These are phyloP conservation scores for Schizopora paradoxa DNA, from an alignment of 1,284 basidiomycete species.

Conservation along the genomic window DNA sequence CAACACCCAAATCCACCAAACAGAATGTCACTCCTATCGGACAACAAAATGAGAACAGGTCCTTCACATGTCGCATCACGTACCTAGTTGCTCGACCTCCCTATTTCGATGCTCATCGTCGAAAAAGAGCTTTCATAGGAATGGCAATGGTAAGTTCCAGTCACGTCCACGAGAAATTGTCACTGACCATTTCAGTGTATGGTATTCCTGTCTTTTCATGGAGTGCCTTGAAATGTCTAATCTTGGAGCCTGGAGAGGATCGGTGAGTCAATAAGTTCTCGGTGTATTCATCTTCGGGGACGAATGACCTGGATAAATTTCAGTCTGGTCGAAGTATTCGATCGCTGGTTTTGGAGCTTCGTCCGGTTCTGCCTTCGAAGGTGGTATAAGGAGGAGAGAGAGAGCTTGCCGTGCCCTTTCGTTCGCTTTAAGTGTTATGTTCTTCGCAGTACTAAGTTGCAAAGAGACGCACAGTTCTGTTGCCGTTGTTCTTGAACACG, in stretches of 20 bases:
- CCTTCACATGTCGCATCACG: slow-evolving; percentile 11
- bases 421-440: background rate
- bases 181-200: slow-evolving; percentile 75
- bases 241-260: slow-evolving; percentile 60
- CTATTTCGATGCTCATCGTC: slow-evolving; percentile 77
- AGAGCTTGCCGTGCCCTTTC: slow-evolving; percentile 75
- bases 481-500: slow-evolving; percentile 72
- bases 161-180: slow-evolving; percentile 2
- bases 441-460: background rate
- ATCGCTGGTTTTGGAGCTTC: slow-evolving; percentile 46
- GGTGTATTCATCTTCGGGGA: background rate
- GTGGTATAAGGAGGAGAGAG: slow-evolving; percentile 59
- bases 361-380: slow-evolving; percentile 34
- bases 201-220: slow-evolving; percentile 77
- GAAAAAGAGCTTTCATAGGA: slow-evolving; percentile 61
- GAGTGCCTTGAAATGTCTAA: slow-evolving; percentile 73
- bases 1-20: slow-evolving; percentile 48
- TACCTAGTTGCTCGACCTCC: slow-evolving; percentile 70
- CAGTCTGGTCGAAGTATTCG: slow-evolving; percentile 71
- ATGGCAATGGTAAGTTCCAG: slow-evolving; percentile 8
- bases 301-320: slow-evolving; percentile 74
- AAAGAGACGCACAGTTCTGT: slow-evolving; percentile 54
- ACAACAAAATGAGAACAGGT: slow-evolving; percentile 12
- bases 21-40: slow-evolving; percentile 65
- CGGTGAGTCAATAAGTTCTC: slow-evolving; percentile 4